phyloP scores from a whole-genome alignment of 257 asterid species.

The Jacaranda copaia region DNA sequence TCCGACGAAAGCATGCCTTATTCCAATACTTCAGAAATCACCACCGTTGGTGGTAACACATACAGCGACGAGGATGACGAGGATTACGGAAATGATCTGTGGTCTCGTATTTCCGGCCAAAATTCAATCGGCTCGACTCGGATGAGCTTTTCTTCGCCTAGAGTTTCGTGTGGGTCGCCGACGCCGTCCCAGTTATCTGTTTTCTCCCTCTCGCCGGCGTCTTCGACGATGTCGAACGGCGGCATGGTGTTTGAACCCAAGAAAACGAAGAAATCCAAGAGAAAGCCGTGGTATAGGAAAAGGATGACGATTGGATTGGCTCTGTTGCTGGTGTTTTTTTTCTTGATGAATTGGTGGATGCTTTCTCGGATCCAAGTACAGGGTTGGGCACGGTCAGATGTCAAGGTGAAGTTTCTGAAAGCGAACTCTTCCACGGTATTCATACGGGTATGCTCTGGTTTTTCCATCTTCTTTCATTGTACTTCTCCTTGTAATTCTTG shows the following conservation, averaged over 20 bases:
- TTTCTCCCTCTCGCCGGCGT: conserved; percentile 44
- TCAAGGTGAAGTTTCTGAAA: conserved; percentile 63
- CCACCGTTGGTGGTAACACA: conserved; percentile 19
- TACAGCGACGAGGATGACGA: conserved; percentile 44
- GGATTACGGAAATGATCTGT: conserved; percentile 24
- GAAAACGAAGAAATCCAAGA: conserved; percentile 49
- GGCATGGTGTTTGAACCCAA: conserved; percentile 42
- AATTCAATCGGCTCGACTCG: conserved; percentile 46
- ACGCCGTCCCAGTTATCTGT: conserved; percentile 42
- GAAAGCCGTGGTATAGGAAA: conserved; percentile 56
- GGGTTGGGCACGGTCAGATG: conserved; percentile 43
- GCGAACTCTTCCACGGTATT: conserved; percentile 62
- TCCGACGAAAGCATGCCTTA: conserved; percentile 32
- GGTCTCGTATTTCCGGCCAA: conserved; percentile 27
- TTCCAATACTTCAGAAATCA: conserved; percentile 37
- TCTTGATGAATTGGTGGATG: conserved; percentile 81
- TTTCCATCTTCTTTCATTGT: conserved; percentile 18
- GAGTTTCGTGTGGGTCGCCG: conserved; percentile 35
- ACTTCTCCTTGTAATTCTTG: background rate
- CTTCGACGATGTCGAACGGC: conserved; percentile 42
- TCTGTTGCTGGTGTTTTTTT: conserved; percentile 50
- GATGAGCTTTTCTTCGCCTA: conserved; percentile 47
- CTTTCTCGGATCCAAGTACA: conserved; percentile 74
- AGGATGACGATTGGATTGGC: conserved; percentile 49
- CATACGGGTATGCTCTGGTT: conserved; percentile 60